Base-by-base conservation (phyloP, 176 grass and related monocot species). In the Eragrostis curvula region DNA sequence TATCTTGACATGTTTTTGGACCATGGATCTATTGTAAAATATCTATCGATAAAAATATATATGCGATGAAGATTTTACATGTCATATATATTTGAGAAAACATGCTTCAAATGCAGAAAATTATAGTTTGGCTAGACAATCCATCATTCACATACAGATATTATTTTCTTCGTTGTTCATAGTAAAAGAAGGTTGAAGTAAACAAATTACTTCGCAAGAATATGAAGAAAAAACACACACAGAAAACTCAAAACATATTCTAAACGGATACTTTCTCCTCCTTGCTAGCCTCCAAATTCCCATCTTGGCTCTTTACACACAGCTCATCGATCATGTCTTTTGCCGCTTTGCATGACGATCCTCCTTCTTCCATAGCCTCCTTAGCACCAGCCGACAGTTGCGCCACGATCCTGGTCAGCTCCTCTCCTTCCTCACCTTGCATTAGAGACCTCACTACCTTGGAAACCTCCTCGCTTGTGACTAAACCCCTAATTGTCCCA, bases 321-420 rank as follows among this genome's bases (percentile, higher is more conserved):
- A 88, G 24, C 28, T 83, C 67, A 72, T 6, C 5, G 8, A 96
- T 80, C 93, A 96, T 96, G 13, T 86, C 70, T 17, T 88, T 77
- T 28, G 86, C 10, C 16, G 83, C 55, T 18, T 63, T 70, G 71
- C 83, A 90, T 8, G 90, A 96, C 0, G 73, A 80, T 20, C 90
- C 93, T 12, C 88, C 79, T 24, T 66, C 74, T 2, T 9, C 39
- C 75, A 90, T 77, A 0, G 90, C 74, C 13, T 63, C 32, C 32
- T 36, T 36, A 36, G 32, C 32, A 36, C 32, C 8, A 1, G 8
- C 14, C 0, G 84, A 78, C 6, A 92, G 21, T 36, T 70, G 47
- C 9, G 18, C 18, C 3, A 84, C 70, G 0, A 66, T 88, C 36
- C 58, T 88, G 5, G 25, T 59, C 0, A 41, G 75, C 11, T 71